Percentiles rank a stretch among this genome's conserved stretches.
Evolutionary conservation across 495 filamentous ascomycete genomes (phyloP).

Genomic region (Monascus purpureus): DNA sequence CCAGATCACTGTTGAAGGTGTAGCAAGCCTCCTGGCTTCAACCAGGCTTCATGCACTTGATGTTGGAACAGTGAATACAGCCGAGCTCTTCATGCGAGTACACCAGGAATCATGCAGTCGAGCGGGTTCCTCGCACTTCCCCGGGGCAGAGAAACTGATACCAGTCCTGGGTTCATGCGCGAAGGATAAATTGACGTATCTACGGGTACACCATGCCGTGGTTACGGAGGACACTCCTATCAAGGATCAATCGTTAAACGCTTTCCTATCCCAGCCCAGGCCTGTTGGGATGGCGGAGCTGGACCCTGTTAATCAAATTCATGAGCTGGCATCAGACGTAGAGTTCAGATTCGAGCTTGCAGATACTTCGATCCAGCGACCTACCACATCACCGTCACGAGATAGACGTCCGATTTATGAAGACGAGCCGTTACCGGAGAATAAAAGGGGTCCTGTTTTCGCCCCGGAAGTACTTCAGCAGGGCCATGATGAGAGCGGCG

Average conservation of each 20-base stretch:
- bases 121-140: slow-evolving; percentile 13
- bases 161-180: slow-evolving; percentile 33
- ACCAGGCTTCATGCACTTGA: slow-evolving; percentile 38
- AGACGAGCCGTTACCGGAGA: slow-evolving; percentile 14
- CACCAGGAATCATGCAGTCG: slow-evolving; percentile 4
- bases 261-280: slow-evolving; percentile 7
- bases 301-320: slow-evolving; percentile 23
- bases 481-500: slow-evolving; percentile 1
- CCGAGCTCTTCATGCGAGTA: slow-evolving; percentile 12
- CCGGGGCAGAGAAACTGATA: slow-evolving; percentile 42
- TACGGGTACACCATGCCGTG: slow-evolving; percentile 43
- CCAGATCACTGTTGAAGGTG: slow-evolving; percentile 40
- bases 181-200: slow-evolving; percentile 33
- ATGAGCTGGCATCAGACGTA: slow-evolving; percentile 30
- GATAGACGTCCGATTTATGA: slow-evolving; percentile 5
- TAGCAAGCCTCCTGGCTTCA: slow-evolving; percentile 38
- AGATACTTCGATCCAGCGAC: slow-evolving; percentile 19
- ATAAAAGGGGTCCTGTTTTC: slow-evolving; percentile 27
- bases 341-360: slow-evolving; percentile 26
- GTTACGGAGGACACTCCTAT: slow-evolving; percentile 34
- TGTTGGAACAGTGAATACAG: slow-evolving; percentile 30
- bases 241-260: slow-evolving; percentile 13
- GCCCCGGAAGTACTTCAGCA: slow-evolving; percentile 27
- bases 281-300: slow-evolving; percentile 19
- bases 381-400: slow-evolving; percentile 2